Conservation (phyloP, 257 asterid genomes). For the Nicotiana obtusifolia region DNA sequence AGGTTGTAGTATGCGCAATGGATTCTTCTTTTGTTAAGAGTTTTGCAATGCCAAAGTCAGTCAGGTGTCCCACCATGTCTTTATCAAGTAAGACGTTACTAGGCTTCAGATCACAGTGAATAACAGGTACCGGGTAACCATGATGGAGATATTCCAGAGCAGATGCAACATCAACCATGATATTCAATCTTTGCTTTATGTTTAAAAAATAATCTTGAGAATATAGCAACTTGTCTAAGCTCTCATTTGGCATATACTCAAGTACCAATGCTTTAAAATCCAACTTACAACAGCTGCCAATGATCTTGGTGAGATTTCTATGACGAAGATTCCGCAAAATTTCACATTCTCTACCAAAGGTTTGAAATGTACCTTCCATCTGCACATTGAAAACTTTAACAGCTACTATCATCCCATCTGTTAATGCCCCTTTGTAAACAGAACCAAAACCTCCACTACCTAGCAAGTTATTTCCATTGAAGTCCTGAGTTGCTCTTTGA, state of each 20-base stretch:
- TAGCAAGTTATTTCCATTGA: not conserved
- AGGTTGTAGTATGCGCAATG: slow-evolving; percentile 19
- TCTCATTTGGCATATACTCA: slow-evolving; percentile 31
- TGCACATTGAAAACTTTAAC: slow-evolving; percentile 10
- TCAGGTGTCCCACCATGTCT: slow-evolving; percentile 23
- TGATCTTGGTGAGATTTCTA: slow-evolving; percentile 26
- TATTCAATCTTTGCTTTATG: slow-evolving; percentile 17
- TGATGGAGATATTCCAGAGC: slow-evolving; percentile 29
- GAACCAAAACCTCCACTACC: slow-evolving; percentile 9
- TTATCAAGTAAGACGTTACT: slow-evolving; percentile 27
- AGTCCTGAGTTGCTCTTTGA: slow-evolving; percentile 6
- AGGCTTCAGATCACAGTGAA: slow-evolving; percentile 36
- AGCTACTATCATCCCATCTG: slow-evolving; percentile 2
- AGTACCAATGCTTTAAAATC: slow-evolving; percentile 34
- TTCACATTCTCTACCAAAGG: slow-evolving; percentile 6
- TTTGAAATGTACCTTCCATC: not conserved
- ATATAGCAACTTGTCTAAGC: slow-evolving; percentile 24
- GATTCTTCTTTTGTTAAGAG: slow-evolving; percentile 18
- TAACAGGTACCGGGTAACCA: slow-evolving; percentile 18
- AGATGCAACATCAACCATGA: slow-evolving; percentile 27
- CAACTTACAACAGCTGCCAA: slow-evolving; percentile 23
- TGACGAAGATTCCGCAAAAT: slow-evolving; percentile 22
- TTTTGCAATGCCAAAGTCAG: slow-evolving; percentile 29
- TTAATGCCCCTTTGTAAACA: not conserved
- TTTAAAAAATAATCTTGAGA: slow-evolving; percentile 6